phyloP scores from a whole-genome alignment of 441 rosid genomes.

The Metrosideros polymorpha region DNA sequence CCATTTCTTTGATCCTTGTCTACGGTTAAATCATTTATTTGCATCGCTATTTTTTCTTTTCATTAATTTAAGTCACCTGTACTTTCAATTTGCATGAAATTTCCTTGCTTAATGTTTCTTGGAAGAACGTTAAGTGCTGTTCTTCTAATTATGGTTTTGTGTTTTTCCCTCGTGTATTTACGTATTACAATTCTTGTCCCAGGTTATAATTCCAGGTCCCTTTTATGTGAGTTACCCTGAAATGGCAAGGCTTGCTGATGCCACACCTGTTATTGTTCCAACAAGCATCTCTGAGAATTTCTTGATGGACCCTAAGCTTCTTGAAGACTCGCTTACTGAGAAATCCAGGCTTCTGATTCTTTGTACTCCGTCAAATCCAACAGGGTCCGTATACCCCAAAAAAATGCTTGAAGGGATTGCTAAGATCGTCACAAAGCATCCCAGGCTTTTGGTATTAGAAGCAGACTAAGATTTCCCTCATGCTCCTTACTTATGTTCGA shows the following conservation, averaged over 20 bases:
- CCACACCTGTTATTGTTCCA: constrained; percentile 88
- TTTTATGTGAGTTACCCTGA: constrained; percentile 98
- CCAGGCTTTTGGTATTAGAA: constrained; percentile 76
- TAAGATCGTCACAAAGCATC: constrained; percentile 73
- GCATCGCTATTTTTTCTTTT: background rate
- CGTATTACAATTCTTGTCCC: background rate
- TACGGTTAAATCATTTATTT: background rate
- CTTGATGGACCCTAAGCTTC: constrained; percentile 73
- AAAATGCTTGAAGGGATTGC: constrained; percentile 88
- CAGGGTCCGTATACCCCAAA: constrained; percentile 94
- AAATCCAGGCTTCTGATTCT: constrained; percentile 84
- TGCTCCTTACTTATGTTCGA: background rate
- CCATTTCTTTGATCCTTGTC: background rate
- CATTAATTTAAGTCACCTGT: background rate
- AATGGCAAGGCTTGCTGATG: constrained; percentile 90
- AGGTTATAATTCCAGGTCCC: constrained; percentile 97
- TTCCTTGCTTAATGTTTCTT: background rate
- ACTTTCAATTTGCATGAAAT: background rate
- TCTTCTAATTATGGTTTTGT: background rate
- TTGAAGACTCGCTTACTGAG: constrained; percentile 60
- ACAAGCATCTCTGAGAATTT: constrained; percentile 69
- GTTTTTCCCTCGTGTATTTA: background rate
- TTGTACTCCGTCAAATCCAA: constrained; percentile 96
- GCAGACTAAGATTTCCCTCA: background rate
- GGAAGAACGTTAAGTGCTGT: background rate